These are phyloP conservation scores for Sclerotinia sclerotiorum DNA, from an alignment of 2,329 filamentous ascomycete species.

Conservation along the genomic window DNA sequence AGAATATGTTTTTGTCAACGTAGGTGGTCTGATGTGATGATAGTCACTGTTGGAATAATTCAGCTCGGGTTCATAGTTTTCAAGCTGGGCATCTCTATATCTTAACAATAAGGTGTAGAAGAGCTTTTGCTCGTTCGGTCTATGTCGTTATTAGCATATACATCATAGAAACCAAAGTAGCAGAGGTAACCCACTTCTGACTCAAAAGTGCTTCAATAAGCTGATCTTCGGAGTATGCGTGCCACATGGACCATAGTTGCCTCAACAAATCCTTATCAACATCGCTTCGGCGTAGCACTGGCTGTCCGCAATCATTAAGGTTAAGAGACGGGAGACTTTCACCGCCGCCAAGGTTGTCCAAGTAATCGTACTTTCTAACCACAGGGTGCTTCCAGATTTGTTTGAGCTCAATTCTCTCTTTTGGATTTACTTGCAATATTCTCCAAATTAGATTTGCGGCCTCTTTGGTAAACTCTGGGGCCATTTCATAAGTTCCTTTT, in stretches of 20 bases:
- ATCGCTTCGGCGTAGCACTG: conserved; percentile 60
- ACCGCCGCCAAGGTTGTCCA: conserved; percentile 54
- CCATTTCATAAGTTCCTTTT: conserved; percentile 60
- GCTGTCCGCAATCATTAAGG: conserved; percentile 61
- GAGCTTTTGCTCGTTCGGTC: conserved; percentile 84
- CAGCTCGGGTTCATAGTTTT: conserved; percentile 80
- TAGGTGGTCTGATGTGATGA: conserved; percentile 67
- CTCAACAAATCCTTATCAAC: conserved; percentile 80
- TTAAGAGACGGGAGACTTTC: conserved; percentile 54
- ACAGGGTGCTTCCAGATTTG: conserved; percentile 86
- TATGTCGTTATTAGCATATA: conserved; percentile 41
- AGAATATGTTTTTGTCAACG: conserved; percentile 60
- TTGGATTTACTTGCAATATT: conserved; percentile 78
- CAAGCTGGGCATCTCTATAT: conserved; percentile 80
- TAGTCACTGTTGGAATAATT: conserved; percentile 89
- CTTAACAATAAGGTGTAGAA: conserved; percentile 85
- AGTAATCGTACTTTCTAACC: conserved; percentile 77
- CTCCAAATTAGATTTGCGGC: conserved; percentile 74
- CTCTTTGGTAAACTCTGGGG: conserved; percentile 62
- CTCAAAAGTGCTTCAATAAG: conserved; percentile 67
- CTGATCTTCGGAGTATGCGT: conserved; percentile 73
- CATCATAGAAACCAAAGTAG: background rate
- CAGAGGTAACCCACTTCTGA: conserved; percentile 54
- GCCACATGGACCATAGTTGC: conserved; percentile 88
- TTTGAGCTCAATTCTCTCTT: conserved; percentile 73